A percentile compares a stretch with the other conserved stretches of the same genome.
These are phyloP conservation scores for Aquilaria yunnanensis DNA, from an alignment of 345 rosid species.

Conservation along the genomic window DNA sequence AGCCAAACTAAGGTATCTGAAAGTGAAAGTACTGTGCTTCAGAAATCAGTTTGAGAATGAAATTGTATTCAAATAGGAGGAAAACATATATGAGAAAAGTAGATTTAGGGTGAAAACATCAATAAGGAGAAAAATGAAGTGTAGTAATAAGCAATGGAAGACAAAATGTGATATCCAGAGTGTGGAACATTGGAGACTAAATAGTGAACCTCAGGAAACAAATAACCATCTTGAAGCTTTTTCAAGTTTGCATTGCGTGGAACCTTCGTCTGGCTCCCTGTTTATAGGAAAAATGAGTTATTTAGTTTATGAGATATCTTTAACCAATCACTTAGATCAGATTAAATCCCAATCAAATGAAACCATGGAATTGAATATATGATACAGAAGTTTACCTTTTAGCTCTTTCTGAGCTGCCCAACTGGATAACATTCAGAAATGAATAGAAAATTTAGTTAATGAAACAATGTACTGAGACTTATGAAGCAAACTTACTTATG, in stretches of 20 bases:
- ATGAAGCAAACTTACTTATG: not conserved
- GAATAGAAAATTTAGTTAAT: conserved; percentile 12
- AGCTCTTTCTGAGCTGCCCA: conserved; percentile 16
- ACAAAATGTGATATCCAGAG: not conserved
- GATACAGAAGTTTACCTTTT: conserved; percentile 16
- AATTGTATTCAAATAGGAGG: not conserved
- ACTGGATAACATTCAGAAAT: conserved; percentile 15
- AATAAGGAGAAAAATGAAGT: conserved; percentile 2
- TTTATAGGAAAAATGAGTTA: conserved; percentile 9
- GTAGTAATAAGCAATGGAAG: conserved; percentile 3
- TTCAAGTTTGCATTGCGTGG: conserved; percentile 61
- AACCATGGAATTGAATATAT: conserved; percentile 3
- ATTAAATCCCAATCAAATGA: conserved; percentile 6
- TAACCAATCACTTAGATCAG: not conserved
- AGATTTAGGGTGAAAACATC: not conserved
- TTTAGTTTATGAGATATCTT: conserved; percentile 1
- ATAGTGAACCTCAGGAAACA: conserved; percentile 62
- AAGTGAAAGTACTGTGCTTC: not conserved
- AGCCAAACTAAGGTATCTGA: not conserved
- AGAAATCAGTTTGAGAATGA: conserved; percentile 4
- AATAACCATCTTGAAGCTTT: conserved; percentile 51
- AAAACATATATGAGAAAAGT: too few species aligned
- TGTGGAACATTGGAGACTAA: conserved; percentile 2
- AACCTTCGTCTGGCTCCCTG: conserved; percentile 55
- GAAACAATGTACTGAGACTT: conserved; percentile 4